Base-by-base conservation (phyloP, 371 early-diverging fungal genomes). In the Lichtheimia hyalospora region DNA sequence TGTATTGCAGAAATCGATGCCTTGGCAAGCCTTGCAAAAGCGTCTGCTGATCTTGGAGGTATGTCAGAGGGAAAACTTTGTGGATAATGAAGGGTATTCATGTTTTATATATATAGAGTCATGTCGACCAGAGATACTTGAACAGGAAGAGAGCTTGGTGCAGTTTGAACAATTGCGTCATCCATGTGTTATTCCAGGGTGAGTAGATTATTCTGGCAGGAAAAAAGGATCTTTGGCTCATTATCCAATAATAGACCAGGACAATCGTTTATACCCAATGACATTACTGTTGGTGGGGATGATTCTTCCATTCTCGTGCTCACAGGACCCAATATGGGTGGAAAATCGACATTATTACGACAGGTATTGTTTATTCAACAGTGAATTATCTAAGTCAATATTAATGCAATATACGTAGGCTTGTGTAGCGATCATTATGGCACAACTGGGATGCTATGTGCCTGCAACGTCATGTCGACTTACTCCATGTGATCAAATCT, bases 311-410 rank as follows among this genome's bases (percentile, higher is more conserved):
- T 99, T 64, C 86, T 97, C n/a, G 82, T 99, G 3, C 70, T 99
- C 49, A 99, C 99, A 2, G 99, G 99, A 15, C 98, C 99, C 40
- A 99, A 94, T 62, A 92, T 92, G 91, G 93, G 94, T 66, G 94
- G 94, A 60, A 99, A 99, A 81, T 96, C 96, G 1, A 99, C 99
- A 0, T 75, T 99, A 18, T 75, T 99, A 49, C 88, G 99, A 54
- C 96, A 97, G 78, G 67, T 66, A 70, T 25, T 6, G 24, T 34
- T 12, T 3, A n/a, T 46, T 21, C 16, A 16, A 52, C 41, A 8
- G 18, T 0, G 27, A 16, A 40, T 24, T 16, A n/a, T 4, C 15
- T 23, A 34, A 41, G 3, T 2, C 14, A 3, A 10, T 42, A 43
- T 16, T 44, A 0, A 40, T 14, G 21, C 23, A 16, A 34, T 6